Percentiles rank a stretch among this genome's conserved stretches.
phyloP scores from a whole-genome alignment of 2,329 filamentous ascomycete species.

The Aureobasidium pullulans region DNA sequence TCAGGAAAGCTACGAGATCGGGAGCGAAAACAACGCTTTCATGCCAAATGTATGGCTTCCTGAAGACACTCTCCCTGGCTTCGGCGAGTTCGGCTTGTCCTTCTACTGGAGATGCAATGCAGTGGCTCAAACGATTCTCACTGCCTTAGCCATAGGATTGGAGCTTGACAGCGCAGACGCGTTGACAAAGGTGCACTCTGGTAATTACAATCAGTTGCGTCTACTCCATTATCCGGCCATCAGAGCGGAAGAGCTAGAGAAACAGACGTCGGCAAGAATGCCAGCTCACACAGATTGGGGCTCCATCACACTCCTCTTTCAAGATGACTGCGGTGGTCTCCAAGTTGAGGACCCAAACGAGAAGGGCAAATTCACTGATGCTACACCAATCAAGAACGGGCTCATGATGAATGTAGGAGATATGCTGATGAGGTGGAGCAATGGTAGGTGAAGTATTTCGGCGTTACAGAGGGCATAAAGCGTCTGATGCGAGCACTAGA shows the following conservation, averaged over 20 bases:
- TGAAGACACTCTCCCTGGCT: conserved; percentile 38
- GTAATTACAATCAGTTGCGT: conserved; percentile 20
- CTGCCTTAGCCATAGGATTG: conserved; percentile 29
- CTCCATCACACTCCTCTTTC: conserved; percentile 35
- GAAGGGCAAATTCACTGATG: conserved; percentile 25
- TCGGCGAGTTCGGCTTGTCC: conserved; percentile 26
- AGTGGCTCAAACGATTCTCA: conserved; percentile 25
- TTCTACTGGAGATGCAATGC: conserved; percentile 29
- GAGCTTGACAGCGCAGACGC: conserved; percentile 22
- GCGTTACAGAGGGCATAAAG: background rate
- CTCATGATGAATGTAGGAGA: conserved; percentile 36
- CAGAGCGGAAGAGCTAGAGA: conserved; percentile 23
- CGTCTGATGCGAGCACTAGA: conserved; percentile 18
- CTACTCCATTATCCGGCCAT: conserved; percentile 35
- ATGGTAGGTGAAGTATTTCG: conserved; percentile 16
- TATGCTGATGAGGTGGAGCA: conserved; percentile 33
- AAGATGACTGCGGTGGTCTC: conserved; percentile 34
- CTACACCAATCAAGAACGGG: conserved; percentile 24
- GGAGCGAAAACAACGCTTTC: conserved; percentile 35
- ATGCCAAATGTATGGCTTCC: conserved; percentile 44
- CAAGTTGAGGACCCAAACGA: conserved; percentile 29
- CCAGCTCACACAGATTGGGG: conserved; percentile 36
- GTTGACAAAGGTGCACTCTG: conserved; percentile 18
- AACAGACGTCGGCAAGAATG: conserved; percentile 29
- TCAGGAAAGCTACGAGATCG: conserved; percentile 39